phyloP scores from a whole-genome alignment of 2,329 filamentous ascomycete genomes.

The Metarhizium guizhouense region DNA sequence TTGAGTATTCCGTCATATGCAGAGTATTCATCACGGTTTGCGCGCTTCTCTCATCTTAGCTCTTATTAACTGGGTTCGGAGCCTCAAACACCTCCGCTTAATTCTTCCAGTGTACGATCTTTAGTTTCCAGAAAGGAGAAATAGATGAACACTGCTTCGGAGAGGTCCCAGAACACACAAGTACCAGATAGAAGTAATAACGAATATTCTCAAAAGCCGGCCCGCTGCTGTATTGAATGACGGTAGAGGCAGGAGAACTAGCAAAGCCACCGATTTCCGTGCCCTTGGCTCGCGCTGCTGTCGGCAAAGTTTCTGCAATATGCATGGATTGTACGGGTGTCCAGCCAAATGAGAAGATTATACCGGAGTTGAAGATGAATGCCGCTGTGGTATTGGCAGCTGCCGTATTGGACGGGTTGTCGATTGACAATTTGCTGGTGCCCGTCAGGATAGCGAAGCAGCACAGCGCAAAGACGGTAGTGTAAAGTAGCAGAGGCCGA shows the following conservation, averaged over 20 bases:
- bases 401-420: conserved; percentile 22
- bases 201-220: conserved; percentile 33
- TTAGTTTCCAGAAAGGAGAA: conserved; percentile 42
- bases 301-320: conserved; percentile 37
- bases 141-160: conserved; percentile 35
- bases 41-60: conserved; percentile 30
- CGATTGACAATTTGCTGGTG: conserved; percentile 33
- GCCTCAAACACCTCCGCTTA: conserved; percentile 39
- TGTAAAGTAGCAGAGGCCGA: conserved; percentile 41
- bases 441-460: conserved; percentile 42
- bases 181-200: conserved; percentile 36
- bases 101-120: conserved; percentile 42
- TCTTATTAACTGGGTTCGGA: conserved; percentile 35
- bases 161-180: conserved; percentile 34
- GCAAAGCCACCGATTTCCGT: conserved; percentile 34
- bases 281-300: conserved; percentile 35
- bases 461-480: conserved; percentile 33
- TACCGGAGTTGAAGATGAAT: conserved; percentile 42
- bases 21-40: conserved; percentile 34
- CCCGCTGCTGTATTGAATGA: conserved; percentile 35
- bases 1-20: conserved; percentile 17
- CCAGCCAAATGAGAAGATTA: conserved; percentile 41
- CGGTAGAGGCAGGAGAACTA: conserved; percentile 25
- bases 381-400: conserved; percentile 37
- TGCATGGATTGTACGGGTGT: conserved; percentile 40